Evolutionary conservation across 1,139 yeast genomes (phyloP).

Genomic region (Nakaseomyces kungkrabaensis): DNA sequence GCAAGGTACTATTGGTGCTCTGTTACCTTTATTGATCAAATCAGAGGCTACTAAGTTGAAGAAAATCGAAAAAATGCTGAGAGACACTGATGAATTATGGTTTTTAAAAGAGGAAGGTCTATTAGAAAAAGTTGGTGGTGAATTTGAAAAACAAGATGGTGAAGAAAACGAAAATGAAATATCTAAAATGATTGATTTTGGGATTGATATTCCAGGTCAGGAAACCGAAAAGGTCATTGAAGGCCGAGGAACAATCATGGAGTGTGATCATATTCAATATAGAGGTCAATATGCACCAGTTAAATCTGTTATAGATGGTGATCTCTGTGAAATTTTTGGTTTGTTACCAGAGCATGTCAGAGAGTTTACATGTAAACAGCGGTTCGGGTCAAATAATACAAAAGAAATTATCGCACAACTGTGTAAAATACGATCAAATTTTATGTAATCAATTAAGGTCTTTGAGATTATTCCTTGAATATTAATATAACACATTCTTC

Average conservation of each 20-base stretch:
- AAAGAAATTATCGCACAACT: conserved; percentile 11
- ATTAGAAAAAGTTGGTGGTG: conserved; percentile 6
- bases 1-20: conserved; percentile 69
- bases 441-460: not conserved
- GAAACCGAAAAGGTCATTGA: not conserved
- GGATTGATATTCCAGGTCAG: conserved; percentile 10
- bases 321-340: conserved; percentile 47
- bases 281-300: conserved; percentile 75
- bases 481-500: not conserved
- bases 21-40: conserved; percentile 56
- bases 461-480: not conserved
- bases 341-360: conserved; percentile 15
- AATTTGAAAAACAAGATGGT: conserved; percentile 1
- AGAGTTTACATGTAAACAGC: conserved; percentile 11
- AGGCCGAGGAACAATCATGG: conserved; percentile 35
- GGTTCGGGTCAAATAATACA: not conserved
- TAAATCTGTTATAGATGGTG: conserved; percentile 78
- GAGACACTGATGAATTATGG: conserved; percentile 28
- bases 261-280: conserved; percentile 57
- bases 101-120: conserved; percentile 10
- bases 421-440: conserved; percentile 22
- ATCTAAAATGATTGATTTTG: not conserved
- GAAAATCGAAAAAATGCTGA: conserved; percentile 43
- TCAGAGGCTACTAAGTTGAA: conserved; percentile 54
- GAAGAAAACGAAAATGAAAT: not conserved